Evolutionary conservation across 768 basidiomycete species (phyloP).

Genomic region (Tulasnella sp.): DNA sequence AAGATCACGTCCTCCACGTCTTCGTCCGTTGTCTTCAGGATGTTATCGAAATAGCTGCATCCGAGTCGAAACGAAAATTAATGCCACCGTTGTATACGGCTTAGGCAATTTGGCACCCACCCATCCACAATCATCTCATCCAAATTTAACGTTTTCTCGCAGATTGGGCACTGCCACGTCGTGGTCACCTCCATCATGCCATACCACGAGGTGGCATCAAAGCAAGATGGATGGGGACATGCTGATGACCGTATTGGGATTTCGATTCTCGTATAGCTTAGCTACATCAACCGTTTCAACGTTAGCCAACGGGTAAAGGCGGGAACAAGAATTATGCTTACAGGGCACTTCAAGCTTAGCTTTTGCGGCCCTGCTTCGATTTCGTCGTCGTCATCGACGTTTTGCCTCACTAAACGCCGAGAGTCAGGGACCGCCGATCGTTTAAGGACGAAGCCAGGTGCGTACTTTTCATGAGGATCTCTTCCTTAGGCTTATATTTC

Average conservation of each 20-base stretch:
- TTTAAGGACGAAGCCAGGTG: slow-evolving; percentile 33
- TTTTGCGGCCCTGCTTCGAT: slow-evolving; percentile 88
- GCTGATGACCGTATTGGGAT: slow-evolving; percentile 84
- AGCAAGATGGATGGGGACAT: slow-evolving; percentile 92
- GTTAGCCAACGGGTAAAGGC: neutral
- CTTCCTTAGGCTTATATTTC: slow-evolving; percentile 64
- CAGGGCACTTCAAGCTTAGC: slow-evolving; percentile 93
- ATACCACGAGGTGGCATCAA: slow-evolving; percentile 93
- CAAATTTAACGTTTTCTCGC: slow-evolving; percentile 74
- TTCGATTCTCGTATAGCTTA: slow-evolving; percentile 83
- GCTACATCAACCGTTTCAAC: slow-evolving; percentile 45
- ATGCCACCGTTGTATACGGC: neutral
- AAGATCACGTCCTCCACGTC: slow-evolving; percentile 89
- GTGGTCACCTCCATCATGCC: slow-evolving; percentile 96
- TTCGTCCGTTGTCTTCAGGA: slow-evolving; percentile 76
- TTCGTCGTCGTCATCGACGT: slow-evolving; percentile 77
- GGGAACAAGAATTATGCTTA: slow-evolving; percentile 50
- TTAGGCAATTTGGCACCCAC: slow-evolving; percentile 50
- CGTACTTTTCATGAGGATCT: slow-evolving; percentile 71
- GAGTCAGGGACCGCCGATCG: neutral
- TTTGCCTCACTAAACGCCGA: slow-evolving; percentile 56
- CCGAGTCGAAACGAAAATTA: neutral
- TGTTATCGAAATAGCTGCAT: slow-evolving; percentile 81
- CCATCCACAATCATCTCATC: slow-evolving; percentile 92
- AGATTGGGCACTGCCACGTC: slow-evolving; percentile 93